Percentiles rank a stretch among this genome's conserved stretches.
phyloP scores from a whole-genome alignment of 208 protist genomes.

The Acanthamoeba sp. region DNA sequence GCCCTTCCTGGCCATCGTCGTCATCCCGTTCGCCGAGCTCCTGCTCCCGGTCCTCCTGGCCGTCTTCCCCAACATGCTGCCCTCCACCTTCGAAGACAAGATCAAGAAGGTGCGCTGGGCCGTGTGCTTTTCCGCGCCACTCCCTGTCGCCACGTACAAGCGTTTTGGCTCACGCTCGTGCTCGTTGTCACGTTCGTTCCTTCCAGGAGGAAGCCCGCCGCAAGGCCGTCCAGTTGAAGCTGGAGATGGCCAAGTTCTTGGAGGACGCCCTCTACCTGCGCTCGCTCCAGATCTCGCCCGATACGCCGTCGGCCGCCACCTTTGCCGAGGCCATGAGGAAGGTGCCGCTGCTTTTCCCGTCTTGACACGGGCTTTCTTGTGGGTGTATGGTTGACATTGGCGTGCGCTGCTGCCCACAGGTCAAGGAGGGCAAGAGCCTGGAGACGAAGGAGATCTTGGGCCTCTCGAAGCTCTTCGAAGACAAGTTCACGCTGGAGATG shows the following conservation, averaged over 20 bases:
- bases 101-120: conserved; percentile 68
- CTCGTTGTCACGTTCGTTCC: no score
- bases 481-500: conserved; percentile 90
- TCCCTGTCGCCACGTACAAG: no score
- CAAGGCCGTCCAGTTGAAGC: conserved; percentile 73
- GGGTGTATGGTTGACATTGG: background rate
- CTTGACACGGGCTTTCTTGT: no score
- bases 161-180: no score
- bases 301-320: conserved; percentile 64
- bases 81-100: conserved; percentile 95
- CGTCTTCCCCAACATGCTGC: conserved; percentile 98
- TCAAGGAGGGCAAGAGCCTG: conserved; percentile 77
- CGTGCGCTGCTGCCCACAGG: conserved; percentile 24
- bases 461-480: conserved; percentile 86
- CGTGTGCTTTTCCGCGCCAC: background rate
- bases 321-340: conserved; percentile 82
- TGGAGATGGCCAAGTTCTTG: conserved; percentile 85
- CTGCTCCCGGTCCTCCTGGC: conserved; percentile 96
- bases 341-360: background rate
- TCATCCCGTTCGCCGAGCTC: conserved; percentile 97
- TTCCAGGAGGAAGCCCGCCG: conserved; percentile 73
- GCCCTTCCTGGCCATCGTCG: conserved; percentile 97
- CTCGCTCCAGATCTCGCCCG: conserved; percentile 35
- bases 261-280: conserved; percentile 81
- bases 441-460: conserved; percentile 83